Percentiles rank a stretch among this genome's conserved stretches.
phyloP scores from a whole-genome alignment of 139 green algal genomes.

The Picochlorum sp. region DNA sequence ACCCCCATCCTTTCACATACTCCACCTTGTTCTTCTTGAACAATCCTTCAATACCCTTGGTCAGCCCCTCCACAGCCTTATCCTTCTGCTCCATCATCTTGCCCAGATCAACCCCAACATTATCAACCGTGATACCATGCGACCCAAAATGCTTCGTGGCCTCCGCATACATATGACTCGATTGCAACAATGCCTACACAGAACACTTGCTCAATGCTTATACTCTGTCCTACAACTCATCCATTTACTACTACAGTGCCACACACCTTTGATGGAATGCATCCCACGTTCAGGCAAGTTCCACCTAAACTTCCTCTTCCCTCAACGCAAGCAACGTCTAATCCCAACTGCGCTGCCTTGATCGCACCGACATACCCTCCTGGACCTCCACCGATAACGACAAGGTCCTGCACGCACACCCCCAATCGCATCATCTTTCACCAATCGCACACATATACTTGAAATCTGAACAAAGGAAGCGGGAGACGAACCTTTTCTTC shows the following conservation, averaged over 20 bases:
- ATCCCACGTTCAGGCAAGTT: constrained; percentile 98
- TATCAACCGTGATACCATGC: constrained; percentile 71
- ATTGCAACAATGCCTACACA: constrained; percentile 76
- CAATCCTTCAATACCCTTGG: constrained; percentile 95
- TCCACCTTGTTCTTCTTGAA: constrained; percentile 99
- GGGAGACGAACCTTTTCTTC: constrained; percentile 11
- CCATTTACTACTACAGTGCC: not conserved
- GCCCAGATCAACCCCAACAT: constrained; percentile 59
- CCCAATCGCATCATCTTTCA: not conserved
- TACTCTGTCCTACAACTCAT: not conserved
- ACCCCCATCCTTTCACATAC: constrained; percentile 93
- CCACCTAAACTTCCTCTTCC: constrained; percentile 84
- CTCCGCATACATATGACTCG: constrained; percentile 88
- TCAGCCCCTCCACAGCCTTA: constrained; percentile 79
- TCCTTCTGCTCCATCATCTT: constrained; percentile 95
- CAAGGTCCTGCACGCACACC: constrained; percentile 67
- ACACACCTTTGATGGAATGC: constrained; percentile 88
- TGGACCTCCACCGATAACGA: constrained; percentile 92
- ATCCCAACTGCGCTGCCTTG: constrained; percentile 91
- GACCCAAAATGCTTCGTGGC: constrained; percentile 71
- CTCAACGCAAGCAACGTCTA: constrained; percentile 94
- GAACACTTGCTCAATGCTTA: constrained; percentile 5
- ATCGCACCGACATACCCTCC: constrained; percentile 98
- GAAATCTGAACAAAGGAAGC: not conserved
- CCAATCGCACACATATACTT: not conserved